Conservation (phyloP, 2,329 filamentous ascomycete species). For the Verticillium isaacii region DNA sequence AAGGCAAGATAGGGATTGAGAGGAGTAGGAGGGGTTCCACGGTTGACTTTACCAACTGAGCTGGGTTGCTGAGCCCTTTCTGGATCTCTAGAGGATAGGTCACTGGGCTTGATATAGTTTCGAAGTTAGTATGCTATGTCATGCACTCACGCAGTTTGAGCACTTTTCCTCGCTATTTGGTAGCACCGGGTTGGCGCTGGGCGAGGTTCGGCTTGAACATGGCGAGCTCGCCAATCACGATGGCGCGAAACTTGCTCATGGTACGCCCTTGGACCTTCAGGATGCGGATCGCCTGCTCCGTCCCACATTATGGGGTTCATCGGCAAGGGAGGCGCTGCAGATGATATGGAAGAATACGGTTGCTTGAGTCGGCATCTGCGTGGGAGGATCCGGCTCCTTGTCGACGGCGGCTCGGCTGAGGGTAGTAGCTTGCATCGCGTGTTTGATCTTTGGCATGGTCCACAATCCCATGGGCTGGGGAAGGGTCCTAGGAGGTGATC, state of each 20-base stretch:
- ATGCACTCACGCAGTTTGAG: background rate
- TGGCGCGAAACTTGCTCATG: background rate
- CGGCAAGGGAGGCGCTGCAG: background rate
- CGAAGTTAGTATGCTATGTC: background rate
- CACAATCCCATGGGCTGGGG: background rate
- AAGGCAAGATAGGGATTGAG: background rate
- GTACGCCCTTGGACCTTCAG: background rate
- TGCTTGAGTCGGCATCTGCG: background rate
- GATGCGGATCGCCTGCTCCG: background rate
- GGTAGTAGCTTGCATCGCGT: background rate
- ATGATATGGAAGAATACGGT: background rate
- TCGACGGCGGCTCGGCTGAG: background rate
- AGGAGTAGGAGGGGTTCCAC: no score
- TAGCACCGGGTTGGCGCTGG: background rate
- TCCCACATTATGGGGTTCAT: background rate
- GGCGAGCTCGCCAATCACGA: background rate
- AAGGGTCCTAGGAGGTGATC: no score
- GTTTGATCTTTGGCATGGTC: background rate
- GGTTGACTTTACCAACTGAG: no score
- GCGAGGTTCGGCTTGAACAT: background rate
- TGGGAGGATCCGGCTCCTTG: background rate
- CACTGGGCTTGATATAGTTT: background rate
- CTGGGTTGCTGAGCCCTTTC: no score
- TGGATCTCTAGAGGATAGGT: no score
- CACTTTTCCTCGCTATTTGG: background rate